Evolutionary conservation across 148 eudicot genomes (phyloP), one percentile per base, ranked within the genome.

Genomic region (Rhododendron vialii): DNA sequence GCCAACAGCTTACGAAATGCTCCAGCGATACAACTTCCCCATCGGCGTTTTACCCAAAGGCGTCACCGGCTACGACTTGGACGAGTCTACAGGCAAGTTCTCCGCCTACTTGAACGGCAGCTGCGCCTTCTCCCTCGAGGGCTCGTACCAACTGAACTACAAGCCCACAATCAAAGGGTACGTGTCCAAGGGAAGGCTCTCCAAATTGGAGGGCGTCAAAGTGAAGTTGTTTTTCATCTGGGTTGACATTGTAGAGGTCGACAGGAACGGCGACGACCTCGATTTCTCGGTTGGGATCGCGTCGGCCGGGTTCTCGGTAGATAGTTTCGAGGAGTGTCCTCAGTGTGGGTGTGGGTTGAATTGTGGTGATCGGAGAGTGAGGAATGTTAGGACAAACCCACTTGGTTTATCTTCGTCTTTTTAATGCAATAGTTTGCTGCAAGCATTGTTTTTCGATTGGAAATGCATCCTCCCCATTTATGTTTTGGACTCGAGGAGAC

Each of bases 341-440:
- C 85, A 83, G 5, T 92, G 94, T 85, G 94, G 92, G 1, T 92
- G 94, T 83, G 93, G 94, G 20, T 87, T 91, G 74, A 88, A 90
- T 71, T 92, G 94, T n/a, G 85, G 5, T 20, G 10, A 59, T 80
- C 57, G 76, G 45, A 81, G 11, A 47, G 47, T 9, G 12, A 67
- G 73, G 48, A 67, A 47, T 61, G 4, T 47, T 24, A 75, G 59
- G 45, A 47, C 36, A 24, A 81, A 87, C 26, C 80, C 15, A 3
- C 57, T 81, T 26, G 36, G 84, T 61, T 53, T 85, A 61, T 85
- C 80, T 30, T 33, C 85, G 2, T 38, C 41, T 38, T 13, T 65
- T 65, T 65, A 65, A 30, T n/a, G 9, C 73, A 26, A 65, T 65
- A n/a, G 13, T 65, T 10, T 9, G 3, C 12, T 65, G 4, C 13